Conservation (phyloP, 2,329 filamentous ascomycete genomes). For the Aspergillus costaricaensis region DNA sequence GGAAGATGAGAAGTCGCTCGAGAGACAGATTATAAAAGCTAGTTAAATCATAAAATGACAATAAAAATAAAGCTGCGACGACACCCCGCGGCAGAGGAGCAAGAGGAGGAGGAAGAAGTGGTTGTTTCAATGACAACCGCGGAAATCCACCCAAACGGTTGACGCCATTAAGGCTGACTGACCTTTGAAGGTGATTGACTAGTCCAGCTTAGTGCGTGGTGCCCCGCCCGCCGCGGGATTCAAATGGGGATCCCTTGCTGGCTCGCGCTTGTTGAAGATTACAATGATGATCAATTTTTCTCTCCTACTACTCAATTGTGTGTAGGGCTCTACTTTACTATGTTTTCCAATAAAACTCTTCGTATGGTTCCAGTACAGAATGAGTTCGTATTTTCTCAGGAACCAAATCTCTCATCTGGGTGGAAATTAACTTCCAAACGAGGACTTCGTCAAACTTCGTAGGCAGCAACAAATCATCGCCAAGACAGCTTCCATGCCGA, state of each 20-base stretch:
- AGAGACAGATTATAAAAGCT: slow-evolving; percentile 8
- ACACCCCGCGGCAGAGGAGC: slow-evolving; percentile 12
- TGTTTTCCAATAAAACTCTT: not conserved
- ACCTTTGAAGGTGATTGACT: slow-evolving; percentile 9
- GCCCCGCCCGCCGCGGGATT: no score
- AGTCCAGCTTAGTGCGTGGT: slow-evolving; percentile 18
- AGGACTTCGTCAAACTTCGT: slow-evolving; percentile 5
- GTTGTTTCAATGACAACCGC: no score
- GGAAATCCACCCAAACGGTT: not conserved
- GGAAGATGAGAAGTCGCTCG: slow-evolving; percentile 20
- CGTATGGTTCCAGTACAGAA: not conserved
- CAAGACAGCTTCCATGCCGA: not conserved
- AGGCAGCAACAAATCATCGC: slow-evolving; percentile 13
- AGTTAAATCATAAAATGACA: not conserved
- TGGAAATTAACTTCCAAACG: not conserved
- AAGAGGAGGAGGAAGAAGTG: not conserved
- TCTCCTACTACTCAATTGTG: not conserved
- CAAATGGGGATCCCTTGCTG: not conserved
- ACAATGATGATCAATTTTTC: not conserved
- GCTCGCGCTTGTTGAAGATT: not conserved
- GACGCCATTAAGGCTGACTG: not conserved
- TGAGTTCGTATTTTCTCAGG: not conserved
- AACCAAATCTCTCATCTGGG: not conserved
- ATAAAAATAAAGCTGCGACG: slow-evolving; percentile 11
- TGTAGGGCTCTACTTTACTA: not conserved